A percentile compares a stretch with the other conserved stretches of the same genome.
phyloP scores from a whole-genome alignment of 495 filamentous ascomycete genomes.

The Trichoderma virens region DNA sequence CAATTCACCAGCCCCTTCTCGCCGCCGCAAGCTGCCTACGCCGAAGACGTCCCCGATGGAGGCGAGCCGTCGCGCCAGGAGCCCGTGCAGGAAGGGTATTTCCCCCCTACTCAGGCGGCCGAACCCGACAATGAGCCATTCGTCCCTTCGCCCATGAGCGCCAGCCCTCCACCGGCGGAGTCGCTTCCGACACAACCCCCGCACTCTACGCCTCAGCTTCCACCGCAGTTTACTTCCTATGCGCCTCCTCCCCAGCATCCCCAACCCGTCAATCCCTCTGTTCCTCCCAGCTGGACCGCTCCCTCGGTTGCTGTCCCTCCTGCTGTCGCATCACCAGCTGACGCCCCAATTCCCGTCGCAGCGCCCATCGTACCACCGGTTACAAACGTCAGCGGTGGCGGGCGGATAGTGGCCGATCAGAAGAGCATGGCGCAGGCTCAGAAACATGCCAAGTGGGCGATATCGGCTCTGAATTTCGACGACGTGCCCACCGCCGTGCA shows the following conservation, averaged over 20 bases:
- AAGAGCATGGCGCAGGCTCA: conserved; percentile 69
- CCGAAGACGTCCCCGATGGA: conserved; percentile 48
- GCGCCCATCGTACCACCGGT: conserved; percentile 7
- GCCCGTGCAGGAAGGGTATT: conserved; percentile 2
- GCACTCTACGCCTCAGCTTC: conserved; percentile 16
- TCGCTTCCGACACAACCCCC: neutral
- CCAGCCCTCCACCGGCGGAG: conserved; percentile 2
- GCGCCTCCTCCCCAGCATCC: conserved; percentile 25
- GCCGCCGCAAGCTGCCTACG: conserved; percentile 46
- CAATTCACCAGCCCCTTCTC: conserved; percentile 32
- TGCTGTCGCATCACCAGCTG: conserved; percentile 13
- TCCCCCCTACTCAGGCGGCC: neutral
- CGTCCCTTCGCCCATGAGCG: neutral
- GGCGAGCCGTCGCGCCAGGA: conserved; percentile 22
- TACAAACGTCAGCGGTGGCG: conserved; percentile 12
- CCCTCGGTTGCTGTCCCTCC: conserved; percentile 17
- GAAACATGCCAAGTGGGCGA: conserved; percentile 95
- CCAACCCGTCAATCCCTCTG: conserved; percentile 13
- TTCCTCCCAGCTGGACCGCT: conserved; percentile 8
- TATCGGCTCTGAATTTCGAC: conserved; percentile 94
- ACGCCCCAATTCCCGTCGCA: conserved; percentile 12
- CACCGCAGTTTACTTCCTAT: conserved; percentile 9
- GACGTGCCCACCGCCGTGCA: conserved; percentile 86
- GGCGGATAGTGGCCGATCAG: conserved; percentile 51
- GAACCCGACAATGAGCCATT: neutral